phyloP scores from a whole-genome alignment of 257 asterid species.

The Jaltomata sinuosa region DNA sequence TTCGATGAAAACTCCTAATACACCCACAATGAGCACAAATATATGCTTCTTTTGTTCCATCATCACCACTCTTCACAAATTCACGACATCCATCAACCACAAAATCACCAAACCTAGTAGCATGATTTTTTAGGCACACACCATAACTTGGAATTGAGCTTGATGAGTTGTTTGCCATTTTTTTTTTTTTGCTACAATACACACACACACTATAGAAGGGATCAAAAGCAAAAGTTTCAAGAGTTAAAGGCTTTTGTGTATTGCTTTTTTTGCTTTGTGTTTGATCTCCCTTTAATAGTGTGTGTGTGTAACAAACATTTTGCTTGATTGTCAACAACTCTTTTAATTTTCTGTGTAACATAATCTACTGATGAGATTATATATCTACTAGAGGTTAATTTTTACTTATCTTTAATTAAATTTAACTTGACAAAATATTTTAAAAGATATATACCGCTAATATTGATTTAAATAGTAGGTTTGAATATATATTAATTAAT shows the following conservation, averaged over 20 bases:
- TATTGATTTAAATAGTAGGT: not conserved
- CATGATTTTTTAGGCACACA: not conserved
- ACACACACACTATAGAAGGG: too few relatives aligned
- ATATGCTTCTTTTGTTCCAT: not conserved
- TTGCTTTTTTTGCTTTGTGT: not conserved
- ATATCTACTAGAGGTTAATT: not conserved
- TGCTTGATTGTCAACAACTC: not conserved
- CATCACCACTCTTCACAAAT: not conserved
- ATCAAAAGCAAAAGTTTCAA: not conserved
- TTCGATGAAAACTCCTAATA: not conserved
- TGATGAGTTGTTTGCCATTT: not conserved
- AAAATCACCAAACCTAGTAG: not conserved
- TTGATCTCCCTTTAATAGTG: not conserved
- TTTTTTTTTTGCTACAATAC: not conserved
- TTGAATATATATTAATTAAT: not conserved
- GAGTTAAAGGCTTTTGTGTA: not conserved
- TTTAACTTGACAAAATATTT: not conserved
- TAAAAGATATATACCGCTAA: not conserved
- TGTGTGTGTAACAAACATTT: not conserved
- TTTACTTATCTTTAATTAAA: not conserved
- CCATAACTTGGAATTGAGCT: not conserved
- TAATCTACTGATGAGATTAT: not conserved
- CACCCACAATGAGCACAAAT: not conserved
- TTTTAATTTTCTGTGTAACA: not conserved
- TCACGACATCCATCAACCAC: not conserved